Conservation (phyloP, 2,329 filamentous ascomycete species). For the Aspergillus fructus region DNA sequence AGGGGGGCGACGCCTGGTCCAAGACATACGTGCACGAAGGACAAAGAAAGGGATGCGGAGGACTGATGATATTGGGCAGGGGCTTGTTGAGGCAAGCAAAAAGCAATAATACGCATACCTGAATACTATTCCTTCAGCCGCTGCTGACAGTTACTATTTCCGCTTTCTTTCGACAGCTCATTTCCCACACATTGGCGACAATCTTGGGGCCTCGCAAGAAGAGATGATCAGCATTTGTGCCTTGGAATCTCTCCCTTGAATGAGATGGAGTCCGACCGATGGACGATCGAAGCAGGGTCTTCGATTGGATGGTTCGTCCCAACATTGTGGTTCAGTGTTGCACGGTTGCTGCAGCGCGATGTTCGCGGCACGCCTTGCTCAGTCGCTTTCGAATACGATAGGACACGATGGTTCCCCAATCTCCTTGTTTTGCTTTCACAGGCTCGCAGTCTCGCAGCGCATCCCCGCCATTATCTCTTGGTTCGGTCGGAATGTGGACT, state of each 20-base stretch:
- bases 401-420: background rate
- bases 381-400: background rate
- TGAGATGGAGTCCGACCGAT: background rate
- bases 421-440: background rate
- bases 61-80: background rate
- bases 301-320: constrained; percentile 16
- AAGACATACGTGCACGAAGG: background rate
- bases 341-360: constrained; percentile 11
- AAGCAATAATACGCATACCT: background rate
- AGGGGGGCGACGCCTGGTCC: background rate
- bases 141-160: background rate
- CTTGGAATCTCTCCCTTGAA: background rate
- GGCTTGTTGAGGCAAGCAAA: background rate
- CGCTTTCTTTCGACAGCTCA: background rate
- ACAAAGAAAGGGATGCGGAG: background rate
- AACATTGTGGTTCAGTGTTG: constrained; percentile 16
- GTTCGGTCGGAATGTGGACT: background rate
- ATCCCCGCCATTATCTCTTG: background rate
- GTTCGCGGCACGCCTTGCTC: background rate
- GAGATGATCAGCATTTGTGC: background rate
- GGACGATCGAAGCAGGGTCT: background rate
- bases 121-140: background rate
- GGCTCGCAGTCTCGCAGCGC: background rate
- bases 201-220: background rate
- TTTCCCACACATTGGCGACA: background rate